Evolutionary conservation across 2,329 filamentous ascomycete species (phyloP).

Genomic region (Escovopsis weberi): DNA sequence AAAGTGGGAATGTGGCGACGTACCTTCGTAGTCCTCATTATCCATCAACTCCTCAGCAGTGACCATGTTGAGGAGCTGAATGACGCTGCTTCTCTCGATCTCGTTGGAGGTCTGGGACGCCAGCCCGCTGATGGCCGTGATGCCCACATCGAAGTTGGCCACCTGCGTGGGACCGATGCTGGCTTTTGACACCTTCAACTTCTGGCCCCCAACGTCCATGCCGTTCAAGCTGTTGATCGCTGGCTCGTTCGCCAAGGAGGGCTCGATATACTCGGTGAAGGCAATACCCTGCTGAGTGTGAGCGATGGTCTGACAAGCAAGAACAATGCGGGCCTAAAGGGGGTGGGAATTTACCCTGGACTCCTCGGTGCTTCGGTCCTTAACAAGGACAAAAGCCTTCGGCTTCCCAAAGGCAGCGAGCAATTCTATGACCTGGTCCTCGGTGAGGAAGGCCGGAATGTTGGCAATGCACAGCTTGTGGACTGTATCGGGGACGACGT

Average conservation of each 20-base stretch:
- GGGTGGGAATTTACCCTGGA: slow-evolving; percentile 50
- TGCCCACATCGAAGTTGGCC: slow-evolving; percentile 81
- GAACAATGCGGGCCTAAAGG: too few species aligned
- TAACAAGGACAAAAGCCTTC: slow-evolving; percentile 81
- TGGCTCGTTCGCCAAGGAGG: slow-evolving; percentile 54
- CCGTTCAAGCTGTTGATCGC: slow-evolving; percentile 84
- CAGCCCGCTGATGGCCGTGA: slow-evolving; percentile 95
- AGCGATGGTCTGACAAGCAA: slow-evolving; percentile 8
- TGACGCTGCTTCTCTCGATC: slow-evolving; percentile 64
- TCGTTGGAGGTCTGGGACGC: slow-evolving; percentile 75
- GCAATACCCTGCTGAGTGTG: slow-evolving; percentile 59
- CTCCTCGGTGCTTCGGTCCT: slow-evolving; percentile 72
- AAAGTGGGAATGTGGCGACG: neutral
- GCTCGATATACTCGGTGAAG: slow-evolving; percentile 87
- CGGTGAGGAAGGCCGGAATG: slow-evolving; percentile 73
- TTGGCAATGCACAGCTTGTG: slow-evolving; percentile 93
- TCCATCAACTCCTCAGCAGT: slow-evolving; percentile 90
- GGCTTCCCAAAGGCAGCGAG: slow-evolving; percentile 83
- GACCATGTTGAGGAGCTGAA: slow-evolving; percentile 97
- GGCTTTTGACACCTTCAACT: slow-evolving; percentile 73
- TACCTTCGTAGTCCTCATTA: slow-evolving; percentile 87
- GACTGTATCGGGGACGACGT: slow-evolving; percentile 73
- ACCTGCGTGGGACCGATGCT: slow-evolving; percentile 92
- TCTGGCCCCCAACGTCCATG: slow-evolving; percentile 81
- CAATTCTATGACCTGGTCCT: slow-evolving; percentile 84